Evolutionary conservation across 257 asterid genomes (phyloP).

Genomic region (Scutellaria minor): DNA sequence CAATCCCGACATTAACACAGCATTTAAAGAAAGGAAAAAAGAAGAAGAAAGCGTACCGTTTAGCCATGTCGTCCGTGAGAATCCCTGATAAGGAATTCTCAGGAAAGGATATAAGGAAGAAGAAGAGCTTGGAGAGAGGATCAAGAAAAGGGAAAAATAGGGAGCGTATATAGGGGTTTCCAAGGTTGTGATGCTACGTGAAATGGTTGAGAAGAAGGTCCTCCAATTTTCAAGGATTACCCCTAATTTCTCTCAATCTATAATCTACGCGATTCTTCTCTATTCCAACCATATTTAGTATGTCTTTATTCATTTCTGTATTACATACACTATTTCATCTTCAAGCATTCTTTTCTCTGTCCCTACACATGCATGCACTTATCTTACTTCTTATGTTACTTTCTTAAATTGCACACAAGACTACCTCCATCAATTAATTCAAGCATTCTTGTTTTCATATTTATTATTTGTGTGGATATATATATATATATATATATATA

Average conservation of each 20-base stretch:
- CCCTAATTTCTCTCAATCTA: slow-evolving; percentile 29
- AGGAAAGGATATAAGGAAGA: slow-evolving; percentile 19
- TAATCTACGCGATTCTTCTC: neutral
- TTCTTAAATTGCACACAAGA: too few relatives aligned
- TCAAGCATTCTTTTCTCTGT: too few relatives aligned
- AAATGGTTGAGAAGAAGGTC: slow-evolving; percentile 24
- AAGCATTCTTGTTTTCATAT: too few relatives aligned
- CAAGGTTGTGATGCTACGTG: slow-evolving; percentile 26
- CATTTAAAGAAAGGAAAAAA: neutral
- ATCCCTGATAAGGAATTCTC: slow-evolving; percentile 30
- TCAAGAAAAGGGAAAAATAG: slow-evolving; percentile 2
- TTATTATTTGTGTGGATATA: too few relatives aligned
- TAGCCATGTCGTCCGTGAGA: slow-evolving; percentile 47
- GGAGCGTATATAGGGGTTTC: slow-evolving; percentile 46
- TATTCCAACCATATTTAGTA: neutral
- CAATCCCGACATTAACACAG: too few relatives aligned
- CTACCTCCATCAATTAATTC: too few relatives aligned
- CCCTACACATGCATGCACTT: too few relatives aligned
- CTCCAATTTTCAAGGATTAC: slow-evolving; percentile 38
- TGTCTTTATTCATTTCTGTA: neutral
- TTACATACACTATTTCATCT: too few relatives aligned
- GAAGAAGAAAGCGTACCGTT: slow-evolving; percentile 34
- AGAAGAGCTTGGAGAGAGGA: slow-evolving; percentile 18
- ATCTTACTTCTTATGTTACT: too few relatives aligned
- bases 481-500: too few relatives aligned